Percentiles rank a stretch among this genome's conserved stretches.
Evolutionary conservation across 352 stramenopile genomes (phyloP).

Genomic region (Globisporangium rhizosaccharum): DNA sequence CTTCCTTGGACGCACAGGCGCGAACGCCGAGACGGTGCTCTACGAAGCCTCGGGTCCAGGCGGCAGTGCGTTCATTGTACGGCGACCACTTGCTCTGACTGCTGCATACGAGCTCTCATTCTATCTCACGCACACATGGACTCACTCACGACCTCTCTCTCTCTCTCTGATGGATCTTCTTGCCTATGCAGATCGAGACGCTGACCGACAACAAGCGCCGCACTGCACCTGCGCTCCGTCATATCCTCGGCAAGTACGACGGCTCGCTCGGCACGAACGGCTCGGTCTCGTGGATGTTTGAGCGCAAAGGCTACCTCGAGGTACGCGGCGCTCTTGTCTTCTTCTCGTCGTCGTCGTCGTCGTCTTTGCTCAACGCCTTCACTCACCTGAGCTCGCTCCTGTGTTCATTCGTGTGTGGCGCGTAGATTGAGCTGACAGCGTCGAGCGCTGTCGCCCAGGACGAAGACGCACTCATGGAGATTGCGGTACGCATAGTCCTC

Average conservation of each 20-base stretch:
- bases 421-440: conserved; percentile 34
- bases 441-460: conserved; percentile 25
- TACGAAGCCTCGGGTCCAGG: conserved; percentile 72
- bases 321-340: conserved; percentile 20
- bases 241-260: conserved; percentile 68
- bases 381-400: background rate
- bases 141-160: background rate
- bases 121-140: too few species aligned
- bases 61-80: conserved; percentile 69
- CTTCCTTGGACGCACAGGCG: conserved; percentile 15
- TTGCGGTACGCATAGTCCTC: conserved; percentile 35
- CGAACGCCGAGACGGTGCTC: conserved; percentile 68
- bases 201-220: conserved; percentile 81
- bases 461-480: conserved; percentile 71
- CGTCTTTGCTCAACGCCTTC: background rate
- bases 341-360: too few species aligned
- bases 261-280: conserved; percentile 66
- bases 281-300: conserved; percentile 83
- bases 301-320: conserved; percentile 81
- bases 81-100: background rate
- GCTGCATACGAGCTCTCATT: too few species aligned
- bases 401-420: conserved; percentile 3
- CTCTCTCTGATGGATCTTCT: background rate
- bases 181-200: conserved; percentile 57
- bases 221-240: conserved; percentile 71